Evolutionary conservation across 106 monocot species (phyloP), one percentile per base, ranked within the genome.

Genomic region (Dactylorhiza incarnata): DNA sequence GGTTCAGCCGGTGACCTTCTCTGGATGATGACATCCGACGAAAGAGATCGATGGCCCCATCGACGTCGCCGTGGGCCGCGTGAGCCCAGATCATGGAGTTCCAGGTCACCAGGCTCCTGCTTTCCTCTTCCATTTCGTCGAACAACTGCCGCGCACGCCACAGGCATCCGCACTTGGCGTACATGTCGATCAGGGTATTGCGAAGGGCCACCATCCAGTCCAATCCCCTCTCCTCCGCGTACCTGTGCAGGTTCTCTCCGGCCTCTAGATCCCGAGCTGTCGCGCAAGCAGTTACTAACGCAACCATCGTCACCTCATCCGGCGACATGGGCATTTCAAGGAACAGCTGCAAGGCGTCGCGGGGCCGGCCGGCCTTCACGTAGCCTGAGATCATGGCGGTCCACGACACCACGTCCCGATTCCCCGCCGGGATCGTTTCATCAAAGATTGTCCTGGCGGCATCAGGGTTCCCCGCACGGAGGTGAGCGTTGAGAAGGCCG

Each of bases 141-240:
- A 89, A 89, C 44, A 86, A 58, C 45, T 81, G 22, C 24, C 48
- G 51, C 4, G 89, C 83, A 10, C 14, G 68, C 6, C 22, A 20
- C 17, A 89, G 76, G 51, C 62, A 53, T 52, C 89, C 89, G 73
- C 89, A 89, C 74, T 89, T 89, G 3, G 83, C 86, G 53, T 89
- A 89, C 89, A 89, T 89, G 76, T 89, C 89, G 1, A 84, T 76
- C 45, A 89, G 78, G 4, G 89, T 76, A 44, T 85, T 89, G 50
- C 81, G 75, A 19, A 89, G 65, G 22, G 86, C 77, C n/a, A 74
- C 77, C 46, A 77, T 84, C 49, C 81, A 24, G 44, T 73, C 69
- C 9, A 89, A 78, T 25, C 48, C 73, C 25, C 75, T 23, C 10
- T 46, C 73, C 19, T 71, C 56, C 13, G 84, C 79, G 25, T 78